These are phyloP conservation scores for Coemansia sp. DNA, from an alignment of 192 early-diverging fungal genomes.

Conservation along the genomic window DNA sequence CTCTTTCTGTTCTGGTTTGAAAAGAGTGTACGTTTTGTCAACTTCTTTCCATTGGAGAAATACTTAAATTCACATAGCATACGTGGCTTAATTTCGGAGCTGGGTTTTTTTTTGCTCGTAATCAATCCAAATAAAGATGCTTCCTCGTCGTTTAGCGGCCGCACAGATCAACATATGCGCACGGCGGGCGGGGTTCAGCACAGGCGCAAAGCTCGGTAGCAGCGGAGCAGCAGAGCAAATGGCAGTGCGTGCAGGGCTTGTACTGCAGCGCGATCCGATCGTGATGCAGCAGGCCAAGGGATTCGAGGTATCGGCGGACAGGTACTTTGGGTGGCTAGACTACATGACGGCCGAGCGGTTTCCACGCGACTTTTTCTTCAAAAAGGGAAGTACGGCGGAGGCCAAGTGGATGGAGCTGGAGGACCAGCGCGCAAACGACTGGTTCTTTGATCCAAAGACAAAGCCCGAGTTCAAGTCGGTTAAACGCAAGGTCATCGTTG, in stretches of 20 bases:
- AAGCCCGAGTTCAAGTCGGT: slow-evolving; percentile 24
- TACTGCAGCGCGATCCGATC: slow-evolving; percentile 53
- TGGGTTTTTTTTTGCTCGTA: no score
- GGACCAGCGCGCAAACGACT: slow-evolving; percentile 24
- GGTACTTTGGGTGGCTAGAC: slow-evolving; percentile 49
- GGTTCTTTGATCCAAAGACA: slow-evolving; percentile 37
- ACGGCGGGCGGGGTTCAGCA: slow-evolving; percentile 27
- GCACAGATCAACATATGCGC: background rate
- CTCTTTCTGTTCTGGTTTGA: no score
- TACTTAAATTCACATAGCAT: no score
- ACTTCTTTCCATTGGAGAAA: no score
- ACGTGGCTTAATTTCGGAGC: no score
- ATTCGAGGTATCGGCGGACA: slow-evolving; percentile 38
- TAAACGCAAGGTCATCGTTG: slow-evolving; percentile 12
- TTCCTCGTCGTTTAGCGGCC: slow-evolving; percentile 14
- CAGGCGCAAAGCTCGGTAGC: slow-evolving; percentile 2
- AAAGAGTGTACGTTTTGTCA: no score
- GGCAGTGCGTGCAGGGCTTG: slow-evolving; percentile 29
- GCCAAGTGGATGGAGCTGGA: slow-evolving; percentile 41
- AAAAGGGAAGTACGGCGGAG: slow-evolving; percentile 50
- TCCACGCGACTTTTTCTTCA: slow-evolving; percentile 53
- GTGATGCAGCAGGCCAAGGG: slow-evolving; percentile 27
- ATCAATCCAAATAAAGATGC: slow-evolving; percentile 4
- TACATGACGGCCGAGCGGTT: slow-evolving; percentile 47
- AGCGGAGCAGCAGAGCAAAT: background rate